Evolutionary conservation across 768 basidiomycete genomes (phyloP), one percentile per base, ranked within the genome.

Genomic region (Arthromyces matolae): DNA sequence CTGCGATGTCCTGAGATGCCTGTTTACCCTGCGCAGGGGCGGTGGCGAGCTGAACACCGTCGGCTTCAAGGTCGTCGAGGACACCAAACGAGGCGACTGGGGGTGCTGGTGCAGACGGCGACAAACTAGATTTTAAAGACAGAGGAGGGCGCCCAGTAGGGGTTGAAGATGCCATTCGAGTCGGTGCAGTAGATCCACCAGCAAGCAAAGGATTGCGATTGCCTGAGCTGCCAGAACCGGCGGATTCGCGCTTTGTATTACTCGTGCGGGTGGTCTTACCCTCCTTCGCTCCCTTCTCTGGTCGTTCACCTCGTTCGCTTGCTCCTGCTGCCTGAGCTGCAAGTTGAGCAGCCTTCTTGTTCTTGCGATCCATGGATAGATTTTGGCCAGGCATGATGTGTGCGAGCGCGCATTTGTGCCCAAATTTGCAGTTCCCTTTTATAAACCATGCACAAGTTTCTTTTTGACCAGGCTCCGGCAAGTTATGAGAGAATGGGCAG

Each of bases 301-400:
- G 59, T 42, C 64, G 65, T 19, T 64, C 64, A 8, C 63, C 67
- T 8, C 60, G 42, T 5, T 64, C 59, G 10, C 52, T 62, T 16
- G 71, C 64, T 12, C 63, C 71, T 5, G 72, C 70, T 3, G 69
- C 68, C 32, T 72, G 75, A 0, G 79, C 78, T 3, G 84, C 81
- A 24, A 78, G 63, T 59, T 91, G 89, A 0, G 90, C 90, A 12
- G 88, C 84, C 63, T 91, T 91, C 73, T 97, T 97, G 73, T 98
- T 97, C 78, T 96, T 95, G 57, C 93, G 73, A 61, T 98, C 95
- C 90, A 95, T 94, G 6, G 86, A 79, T 83, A 94, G 87, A 60
- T 78, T 85, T 70, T 98, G 93, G 8, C 94, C 95, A 1, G 95
- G 95, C 7, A 93, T 76, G 45, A 99, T 76, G 63, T 98, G 95